Evolutionary conservation across 345 rosid species (phyloP).

Genomic region (Combretum micranthum): DNA sequence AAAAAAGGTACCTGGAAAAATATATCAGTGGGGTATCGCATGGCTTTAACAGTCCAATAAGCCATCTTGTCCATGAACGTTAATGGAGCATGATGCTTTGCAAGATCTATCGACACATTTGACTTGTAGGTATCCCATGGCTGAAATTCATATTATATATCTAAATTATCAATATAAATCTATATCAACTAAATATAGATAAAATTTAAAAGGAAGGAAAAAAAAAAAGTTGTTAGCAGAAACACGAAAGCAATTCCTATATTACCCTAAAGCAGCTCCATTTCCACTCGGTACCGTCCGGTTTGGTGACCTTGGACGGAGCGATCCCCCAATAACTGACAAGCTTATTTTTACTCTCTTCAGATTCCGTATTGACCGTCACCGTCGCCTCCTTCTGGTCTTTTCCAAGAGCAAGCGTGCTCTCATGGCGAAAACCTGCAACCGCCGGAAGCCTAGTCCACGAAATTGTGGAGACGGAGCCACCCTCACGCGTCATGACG

Average conservation of each 20-base stretch:
- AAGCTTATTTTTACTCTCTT: background rate
- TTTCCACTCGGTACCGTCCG: constrained; percentile 14
- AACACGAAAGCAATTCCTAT: background rate
- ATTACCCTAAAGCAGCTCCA: constrained; percentile 18
- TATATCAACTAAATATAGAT: no score
- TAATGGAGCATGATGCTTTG: constrained; percentile 53
- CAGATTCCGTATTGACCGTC: background rate
- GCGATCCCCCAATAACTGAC: constrained; percentile 19
- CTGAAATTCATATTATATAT: constrained; percentile 3
- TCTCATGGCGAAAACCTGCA: constrained; percentile 4
- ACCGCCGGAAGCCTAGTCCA: constrained; percentile 17
- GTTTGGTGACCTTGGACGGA: constrained; percentile 9
- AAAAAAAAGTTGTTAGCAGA: background rate
- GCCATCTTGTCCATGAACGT: constrained; percentile 52
- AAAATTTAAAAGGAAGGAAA: no score
- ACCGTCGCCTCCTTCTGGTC: constrained; percentile 3
- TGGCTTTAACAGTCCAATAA: constrained; percentile 58
- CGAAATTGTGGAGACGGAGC: background rate
- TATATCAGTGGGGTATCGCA: constrained; percentile 62
- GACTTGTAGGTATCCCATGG: constrained; percentile 51
- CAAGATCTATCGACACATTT: constrained; percentile 53
- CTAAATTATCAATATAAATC: background rate
- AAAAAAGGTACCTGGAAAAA: constrained; percentile 53
- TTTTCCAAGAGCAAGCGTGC: constrained; percentile 18
- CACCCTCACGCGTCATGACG: background rate